Conservation (phyloP, 768 basidiomycete genomes). For the Suillus weaverae region DNA sequence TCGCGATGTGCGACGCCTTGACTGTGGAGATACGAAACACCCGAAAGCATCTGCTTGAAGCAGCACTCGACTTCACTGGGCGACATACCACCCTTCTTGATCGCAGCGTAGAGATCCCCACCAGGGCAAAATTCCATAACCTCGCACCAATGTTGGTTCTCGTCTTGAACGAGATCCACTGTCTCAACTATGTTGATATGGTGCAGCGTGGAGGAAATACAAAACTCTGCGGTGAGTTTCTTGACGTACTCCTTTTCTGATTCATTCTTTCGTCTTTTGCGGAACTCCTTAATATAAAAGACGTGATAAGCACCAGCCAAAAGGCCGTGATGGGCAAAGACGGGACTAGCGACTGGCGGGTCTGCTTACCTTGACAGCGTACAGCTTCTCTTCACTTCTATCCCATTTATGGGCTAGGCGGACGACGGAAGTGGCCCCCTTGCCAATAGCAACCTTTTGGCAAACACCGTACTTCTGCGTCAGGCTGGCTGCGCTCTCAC, state of each 20-base stretch:
- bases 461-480: constrained; percentile 96
- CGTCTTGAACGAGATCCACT: constrained; percentile 98
- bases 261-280: constrained; percentile 96
- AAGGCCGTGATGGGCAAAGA: not conserved
- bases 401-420: constrained; percentile 99
- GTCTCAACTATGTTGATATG: constrained; percentile 97
- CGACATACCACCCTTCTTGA: constrained; percentile 95
- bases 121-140: constrained; percentile 99
- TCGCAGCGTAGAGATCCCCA: constrained; percentile 96
- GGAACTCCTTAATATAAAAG: constrained; percentile 76
- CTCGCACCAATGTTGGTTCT: constrained; percentile 95
- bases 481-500: constrained; percentile 56
- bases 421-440: constrained; percentile 97
- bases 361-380: constrained; percentile 87
- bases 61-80: constrained; percentile 94
- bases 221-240: constrained; percentile 99
- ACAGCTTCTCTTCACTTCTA: constrained; percentile 91
- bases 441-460: constrained; percentile 95
- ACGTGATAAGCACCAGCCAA: not conserved
- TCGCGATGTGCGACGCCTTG: constrained; percentile 98
- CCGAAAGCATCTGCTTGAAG: constrained; percentile 93
- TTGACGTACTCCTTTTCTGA: constrained; percentile 99
- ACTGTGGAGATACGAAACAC: constrained; percentile 88
- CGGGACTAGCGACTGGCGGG: not conserved
- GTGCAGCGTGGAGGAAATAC: constrained; percentile 94